Evolutionary conservation across 2,329 filamentous ascomycete genomes (phyloP).

Genomic region (Ophiostoma angusticollis): DNA sequence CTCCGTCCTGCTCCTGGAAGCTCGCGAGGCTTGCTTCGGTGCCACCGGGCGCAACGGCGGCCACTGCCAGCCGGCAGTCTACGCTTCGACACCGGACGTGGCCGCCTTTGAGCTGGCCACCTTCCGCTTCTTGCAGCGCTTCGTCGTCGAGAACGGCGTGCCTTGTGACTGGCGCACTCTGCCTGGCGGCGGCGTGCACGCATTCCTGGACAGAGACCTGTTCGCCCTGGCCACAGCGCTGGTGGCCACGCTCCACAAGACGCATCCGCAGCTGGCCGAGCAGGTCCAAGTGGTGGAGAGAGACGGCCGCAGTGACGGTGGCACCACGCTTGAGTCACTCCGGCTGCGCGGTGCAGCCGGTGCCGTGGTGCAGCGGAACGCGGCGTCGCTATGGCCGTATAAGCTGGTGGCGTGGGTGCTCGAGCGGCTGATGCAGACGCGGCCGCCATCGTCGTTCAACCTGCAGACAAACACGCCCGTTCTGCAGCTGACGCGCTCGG

Average conservation of each 20-base stretch:
- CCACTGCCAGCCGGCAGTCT: conserved; percentile 64
- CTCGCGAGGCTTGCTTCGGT: conserved; percentile 67
- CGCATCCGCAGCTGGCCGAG: conserved; percentile 44
- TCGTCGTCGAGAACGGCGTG: conserved; percentile 45
- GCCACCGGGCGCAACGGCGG: conserved; percentile 65
- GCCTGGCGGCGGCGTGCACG: conserved; percentile 43
- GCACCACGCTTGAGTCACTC: conserved; percentile 33
- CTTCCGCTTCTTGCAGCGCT: conserved; percentile 43
- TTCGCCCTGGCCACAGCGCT: conserved; percentile 38
- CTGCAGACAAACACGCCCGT: conserved; percentile 64
- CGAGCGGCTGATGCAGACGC: conserved; percentile 36
- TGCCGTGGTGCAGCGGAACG: conserved; percentile 50
- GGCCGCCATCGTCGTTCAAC: conserved; percentile 40
- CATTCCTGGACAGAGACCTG: conserved; percentile 43
- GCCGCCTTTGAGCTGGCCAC: conserved; percentile 62
- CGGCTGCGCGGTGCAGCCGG: conserved; percentile 45
- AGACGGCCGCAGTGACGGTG: conserved; percentile 9
- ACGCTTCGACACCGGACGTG: conserved; percentile 45
- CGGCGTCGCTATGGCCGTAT: conserved; percentile 69
- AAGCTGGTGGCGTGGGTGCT: conserved; percentile 67
- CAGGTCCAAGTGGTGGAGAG: conserved; percentile 28
- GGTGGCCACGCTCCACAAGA: conserved; percentile 35
- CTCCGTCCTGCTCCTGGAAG: conserved; percentile 61
- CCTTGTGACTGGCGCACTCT: conserved; percentile 57
- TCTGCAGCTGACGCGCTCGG: conserved; percentile 29